Base-by-base conservation (phyloP, 176 grass and related monocot species). In the Thalia dealbata region DNA sequence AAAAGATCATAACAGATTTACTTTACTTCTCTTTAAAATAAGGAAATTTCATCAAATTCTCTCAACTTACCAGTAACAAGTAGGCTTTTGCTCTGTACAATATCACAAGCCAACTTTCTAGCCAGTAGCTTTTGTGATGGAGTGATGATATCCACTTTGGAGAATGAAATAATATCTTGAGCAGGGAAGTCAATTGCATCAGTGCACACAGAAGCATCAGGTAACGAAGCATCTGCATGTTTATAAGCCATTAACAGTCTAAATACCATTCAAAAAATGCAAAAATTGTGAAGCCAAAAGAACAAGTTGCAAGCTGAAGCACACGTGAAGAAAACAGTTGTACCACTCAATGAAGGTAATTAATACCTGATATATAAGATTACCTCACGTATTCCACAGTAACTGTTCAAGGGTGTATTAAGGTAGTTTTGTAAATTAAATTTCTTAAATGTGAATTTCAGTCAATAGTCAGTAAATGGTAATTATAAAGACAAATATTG, bases 91-190 rank as follows among this genome's bases (percentile, higher is more conserved):
- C 90, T 87, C 72, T 72, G 82, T 77, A 83, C 73, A 41, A 93
- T 83, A 52, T 79, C 80, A 83, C 90, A 99, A 16, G 85, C 86
- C 73, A 97, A 74, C 41, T 88, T 81, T 55, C 85, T 84, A 85
- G 90, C 90, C 75, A 93, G 74, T 69, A 99, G 79, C 69, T 99
- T 92, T 52, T 91, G 87, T 15, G 85, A 85, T 72, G 95, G 95
- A 48, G 95, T 93, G 62, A 93, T 81, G 73, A 99, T 92, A 74
- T 93, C 95, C 79, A 99, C 87, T 73, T 89, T 85, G 41, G 56
- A 63, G 73, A 99, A 88, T 44, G 90, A 92, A 88, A 97, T 92
- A 71, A 82, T 68, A 72, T 88, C 85, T 78, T 82, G 83, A 83
- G 67, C 87, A 44, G 71, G 78, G 69, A 55, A 28, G 79, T 14